Evolutionary conservation across 169 alveolate species (phyloP).

Genomic region (Plasmodium chabaudi): DNA sequence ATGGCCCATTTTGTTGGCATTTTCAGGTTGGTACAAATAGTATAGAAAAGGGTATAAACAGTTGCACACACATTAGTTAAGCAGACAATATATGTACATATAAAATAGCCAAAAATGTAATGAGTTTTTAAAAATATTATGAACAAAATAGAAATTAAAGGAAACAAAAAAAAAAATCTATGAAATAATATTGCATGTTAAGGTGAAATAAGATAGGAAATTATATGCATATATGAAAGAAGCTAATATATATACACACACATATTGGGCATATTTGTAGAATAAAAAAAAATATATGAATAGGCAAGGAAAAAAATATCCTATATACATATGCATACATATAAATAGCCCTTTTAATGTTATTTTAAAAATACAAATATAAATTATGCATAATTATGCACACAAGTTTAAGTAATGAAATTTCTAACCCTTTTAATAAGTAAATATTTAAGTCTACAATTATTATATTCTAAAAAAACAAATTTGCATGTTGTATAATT

Average conservation of each 20-base stretch:
- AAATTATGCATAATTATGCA: conserved; percentile 67
- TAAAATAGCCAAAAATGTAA: neutral
- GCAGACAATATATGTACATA: no score
- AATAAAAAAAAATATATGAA: conserved; percentile 18
- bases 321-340: neutral
- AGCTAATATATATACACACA: neutral
- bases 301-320: neutral
- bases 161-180: conserved; percentile 2
- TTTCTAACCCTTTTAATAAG: neutral
- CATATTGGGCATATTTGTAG: neutral
- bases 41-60: no score
- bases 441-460: conserved; percentile 18
- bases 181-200: conserved; percentile 11
- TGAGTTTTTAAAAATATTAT: conserved; percentile 10
- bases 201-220: conserved; percentile 3
- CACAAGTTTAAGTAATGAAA: neutral
- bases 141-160: conserved; percentile 5
- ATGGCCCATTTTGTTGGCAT: no score
- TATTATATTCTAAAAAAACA: conserved; percentile 8
- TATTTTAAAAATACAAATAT: conserved; percentile 1
- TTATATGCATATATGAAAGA: no score
- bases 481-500: conserved; percentile 32
- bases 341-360: neutral
- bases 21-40: no score
- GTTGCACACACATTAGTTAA: no score